Base-by-base conservation (phyloP, 2,329 filamentous ascomycete species). In the Aspergillus udagawae region DNA sequence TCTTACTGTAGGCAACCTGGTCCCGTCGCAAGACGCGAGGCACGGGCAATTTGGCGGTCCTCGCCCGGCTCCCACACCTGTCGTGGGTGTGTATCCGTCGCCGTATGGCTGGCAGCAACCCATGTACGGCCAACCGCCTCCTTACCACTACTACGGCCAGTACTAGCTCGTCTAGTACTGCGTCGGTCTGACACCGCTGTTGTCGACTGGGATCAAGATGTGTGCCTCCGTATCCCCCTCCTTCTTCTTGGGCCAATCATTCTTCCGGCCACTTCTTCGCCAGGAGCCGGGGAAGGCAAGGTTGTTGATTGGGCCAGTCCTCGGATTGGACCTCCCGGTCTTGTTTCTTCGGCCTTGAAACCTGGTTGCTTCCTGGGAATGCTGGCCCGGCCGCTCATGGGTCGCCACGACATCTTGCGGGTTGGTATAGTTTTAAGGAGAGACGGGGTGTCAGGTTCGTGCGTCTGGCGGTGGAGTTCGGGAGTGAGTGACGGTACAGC, bases 401-500 rank as follows among this genome's bases (percentile, higher is more conserved):
- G 44, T 47, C 44, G 44, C 21, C 44, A 47, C 44, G 44, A 47
- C 23, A 3, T 47, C 44, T 27, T 23, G 21, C 44, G 23, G 2
- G 44, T 25, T n/a, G 44, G 44, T 21, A 7, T 47, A 25, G 21
- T 21, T 47, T 25, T 25, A 47, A 27, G 44, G 44, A 7, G 44
- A 25, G 21, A 23, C 44, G 27, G 27, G 44, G 44, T 47, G 44
- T 23, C 23, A 23, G 21, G 21, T 45, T 47, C 9, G 23, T 53
- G n/a, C 41, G 44, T 47, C 44, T 48, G 41, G 42, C 42, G 52
- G 52, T 54, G 53, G 47, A 49, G 42, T 51, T 53, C 48, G 44
- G 52, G 21, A 47, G 42, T 23, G 52, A 59, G 45, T 53, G 48
- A 38, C 50, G 47, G 51, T 52, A 47, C 28, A 23, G 32, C 50